phyloP scores from a whole-genome alignment of 306 rosid genomes.

The Casuarina equisetifolia region DNA sequence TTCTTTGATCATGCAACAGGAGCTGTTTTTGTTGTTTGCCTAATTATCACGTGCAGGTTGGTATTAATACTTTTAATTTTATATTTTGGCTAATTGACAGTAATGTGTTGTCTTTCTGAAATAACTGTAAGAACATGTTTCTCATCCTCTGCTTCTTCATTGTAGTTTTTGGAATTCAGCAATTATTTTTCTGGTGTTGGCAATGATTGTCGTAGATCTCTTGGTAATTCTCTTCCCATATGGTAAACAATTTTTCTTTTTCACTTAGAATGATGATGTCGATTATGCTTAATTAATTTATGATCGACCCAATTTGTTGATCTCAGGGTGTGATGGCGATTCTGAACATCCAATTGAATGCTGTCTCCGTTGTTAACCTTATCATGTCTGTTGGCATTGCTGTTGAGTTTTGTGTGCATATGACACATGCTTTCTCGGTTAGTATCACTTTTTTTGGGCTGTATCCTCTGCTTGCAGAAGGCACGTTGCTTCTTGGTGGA shows the following conservation, averaged over 20 bases:
- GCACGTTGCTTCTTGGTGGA: not conserved
- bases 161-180: constrained; percentile 94
- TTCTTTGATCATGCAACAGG: constrained; percentile 55
- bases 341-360: constrained; percentile 89
- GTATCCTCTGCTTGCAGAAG: not conserved
- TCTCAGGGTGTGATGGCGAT: constrained; percentile 97
- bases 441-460: constrained; percentile 44
- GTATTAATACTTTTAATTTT: constrained; percentile 29
- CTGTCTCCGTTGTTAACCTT: constrained; percentile 93
- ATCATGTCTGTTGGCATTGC: constrained; percentile 97
- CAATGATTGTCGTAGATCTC: constrained; percentile 90
- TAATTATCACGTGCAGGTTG: constrained; percentile 86
- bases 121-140: constrained; percentile 24
- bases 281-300: not conserved
- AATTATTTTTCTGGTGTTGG: constrained; percentile 85
- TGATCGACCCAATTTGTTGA: not conserved
- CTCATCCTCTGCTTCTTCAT: constrained; percentile 27
- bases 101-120: constrained; percentile 23
- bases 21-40: constrained; percentile 95
- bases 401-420: constrained; percentile 95
- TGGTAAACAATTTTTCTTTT: constrained; percentile 10
- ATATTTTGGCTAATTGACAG: constrained; percentile 12
- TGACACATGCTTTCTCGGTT: constrained; percentile 89
- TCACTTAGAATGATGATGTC: constrained; percentile 13
- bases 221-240: constrained; percentile 56